phyloP scores from a whole-genome alignment of 78 protist genomes.

The Bigelowiella natans region DNA sequence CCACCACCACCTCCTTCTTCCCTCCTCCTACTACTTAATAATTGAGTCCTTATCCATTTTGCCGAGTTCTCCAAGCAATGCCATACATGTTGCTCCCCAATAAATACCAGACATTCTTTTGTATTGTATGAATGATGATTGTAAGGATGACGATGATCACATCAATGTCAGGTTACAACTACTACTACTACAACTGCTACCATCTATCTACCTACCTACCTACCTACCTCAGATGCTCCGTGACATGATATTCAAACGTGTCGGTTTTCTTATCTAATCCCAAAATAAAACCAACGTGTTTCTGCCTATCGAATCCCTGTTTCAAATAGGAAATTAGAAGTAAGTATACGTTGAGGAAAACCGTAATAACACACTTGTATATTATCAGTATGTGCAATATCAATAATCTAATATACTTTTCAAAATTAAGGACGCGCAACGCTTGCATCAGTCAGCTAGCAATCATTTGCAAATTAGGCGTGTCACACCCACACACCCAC shows the following conservation, averaged over 20 bases:
- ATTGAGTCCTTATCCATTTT: constrained; percentile 49
- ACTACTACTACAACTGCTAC: not conserved
- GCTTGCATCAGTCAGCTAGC: no score
- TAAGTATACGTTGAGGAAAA: no score
- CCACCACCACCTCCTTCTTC: not conserved
- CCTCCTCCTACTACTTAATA: constrained; percentile 7
- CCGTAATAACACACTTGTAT: no score
- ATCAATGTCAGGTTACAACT: not conserved
- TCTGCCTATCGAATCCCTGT: not conserved
- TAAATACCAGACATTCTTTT: constrained; percentile 47
- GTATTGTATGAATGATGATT: not conserved
- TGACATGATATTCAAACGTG: not conserved
- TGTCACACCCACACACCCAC: no score
- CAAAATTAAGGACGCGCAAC: no score
- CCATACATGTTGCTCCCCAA: constrained; percentile 80
- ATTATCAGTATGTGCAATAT: no score
- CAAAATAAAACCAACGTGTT: not conserved
- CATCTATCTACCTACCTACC: not conserved
- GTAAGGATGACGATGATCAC: no score
- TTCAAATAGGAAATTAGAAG: no score
- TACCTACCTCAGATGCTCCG: not conserved
- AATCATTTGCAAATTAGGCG: no score
- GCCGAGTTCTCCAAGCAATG: constrained; percentile 35
- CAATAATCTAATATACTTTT: no score
- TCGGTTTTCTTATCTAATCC: not conserved